Evolutionary conservation across 2,329 filamentous ascomycete species (phyloP).

Genomic region (Thyridium curvatum): DNA sequence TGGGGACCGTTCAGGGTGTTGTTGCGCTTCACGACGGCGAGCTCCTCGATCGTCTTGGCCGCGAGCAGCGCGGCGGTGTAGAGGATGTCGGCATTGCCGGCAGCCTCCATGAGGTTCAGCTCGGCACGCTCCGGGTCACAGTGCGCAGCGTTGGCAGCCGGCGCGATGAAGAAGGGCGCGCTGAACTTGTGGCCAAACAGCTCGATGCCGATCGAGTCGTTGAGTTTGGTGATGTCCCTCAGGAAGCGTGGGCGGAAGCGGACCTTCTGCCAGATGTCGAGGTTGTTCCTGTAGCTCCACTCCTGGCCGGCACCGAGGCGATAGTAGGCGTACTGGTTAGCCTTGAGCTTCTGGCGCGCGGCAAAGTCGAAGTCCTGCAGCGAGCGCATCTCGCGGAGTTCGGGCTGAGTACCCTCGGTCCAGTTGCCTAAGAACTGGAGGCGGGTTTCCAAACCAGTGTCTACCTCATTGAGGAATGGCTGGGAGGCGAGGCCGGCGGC

Average conservation of each 20-base stretch:
- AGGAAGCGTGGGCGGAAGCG: slow-evolving; percentile 34
- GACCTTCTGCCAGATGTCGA: slow-evolving; percentile 40
- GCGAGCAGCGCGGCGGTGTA: slow-evolving; percentile 31
- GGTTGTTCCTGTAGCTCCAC: slow-evolving; percentile 45
- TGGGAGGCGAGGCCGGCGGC: slow-evolving; percentile 19
- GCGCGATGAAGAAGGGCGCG: slow-evolving; percentile 42
- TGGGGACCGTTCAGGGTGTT: slow-evolving; percentile 16
- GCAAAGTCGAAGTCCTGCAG: slow-evolving; percentile 45
- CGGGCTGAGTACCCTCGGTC: slow-evolving; percentile 25
- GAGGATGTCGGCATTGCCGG: slow-evolving; percentile 36
- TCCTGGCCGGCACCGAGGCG: slow-evolving; percentile 41
- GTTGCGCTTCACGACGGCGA: slow-evolving; percentile 18
- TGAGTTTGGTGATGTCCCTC: slow-evolving; percentile 27
- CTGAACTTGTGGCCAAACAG: slow-evolving; percentile 39
- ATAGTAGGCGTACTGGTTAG: slow-evolving; percentile 39
- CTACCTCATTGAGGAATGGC: slow-evolving; percentile 25
- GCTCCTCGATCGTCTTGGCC: slow-evolving; percentile 25
- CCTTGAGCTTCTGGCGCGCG: slow-evolving; percentile 33
- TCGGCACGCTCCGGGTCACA: slow-evolving; percentile 35
- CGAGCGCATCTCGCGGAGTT: slow-evolving; percentile 32
- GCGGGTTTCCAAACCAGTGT: slow-evolving; percentile 24
- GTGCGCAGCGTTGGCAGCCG: slow-evolving; percentile 35
- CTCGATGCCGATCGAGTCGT: slow-evolving; percentile 18
- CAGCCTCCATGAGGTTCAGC: slow-evolving; percentile 38
- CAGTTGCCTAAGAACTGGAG: slow-evolving; percentile 18